A percentile compares a stretch with the other conserved stretches of the same genome.
phyloP scores from a whole-genome alignment of 495 filamentous ascomycete genomes.

The Symbiotaphrina buchneri region DNA sequence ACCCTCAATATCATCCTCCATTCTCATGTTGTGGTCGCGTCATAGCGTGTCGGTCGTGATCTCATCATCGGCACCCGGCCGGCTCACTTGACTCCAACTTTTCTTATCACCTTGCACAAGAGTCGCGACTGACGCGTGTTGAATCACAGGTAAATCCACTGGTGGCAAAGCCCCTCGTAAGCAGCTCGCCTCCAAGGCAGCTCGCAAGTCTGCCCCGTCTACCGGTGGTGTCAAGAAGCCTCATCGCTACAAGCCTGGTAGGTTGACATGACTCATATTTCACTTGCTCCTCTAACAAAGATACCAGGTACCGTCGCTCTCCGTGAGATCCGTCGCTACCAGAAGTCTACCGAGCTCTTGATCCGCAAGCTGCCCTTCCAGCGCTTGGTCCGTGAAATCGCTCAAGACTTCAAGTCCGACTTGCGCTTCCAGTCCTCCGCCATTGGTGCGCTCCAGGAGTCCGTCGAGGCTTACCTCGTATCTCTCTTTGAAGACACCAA shows the following conservation, averaged over 20 bases:
- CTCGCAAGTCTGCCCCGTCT: conserved; percentile 53
- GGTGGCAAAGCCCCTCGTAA: conserved; percentile 99
- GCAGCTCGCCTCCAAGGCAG: conserved; percentile 80
- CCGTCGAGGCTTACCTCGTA: conserved; percentile 99
- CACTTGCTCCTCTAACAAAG: conserved; percentile 8
- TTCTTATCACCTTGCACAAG: conserved; percentile 5
- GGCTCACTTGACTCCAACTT: conserved; percentile 8
- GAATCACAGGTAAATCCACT: conserved; percentile 59
- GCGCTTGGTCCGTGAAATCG: conserved; percentile 99
- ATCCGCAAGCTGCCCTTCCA: conserved; percentile 99
- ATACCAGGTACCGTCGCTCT: conserved; percentile 86
- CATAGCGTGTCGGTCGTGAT: conserved; percentile 13
- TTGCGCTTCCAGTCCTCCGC: conserved; percentile 99
- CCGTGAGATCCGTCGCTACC: conserved; percentile 99
- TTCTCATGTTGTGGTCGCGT: conserved; percentile 8
- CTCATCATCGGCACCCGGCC: conserved; percentile 9
- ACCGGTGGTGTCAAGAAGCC: conserved; percentile 99
- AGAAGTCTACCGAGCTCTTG: conserved; percentile 99
- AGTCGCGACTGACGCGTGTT: conserved; percentile 6
- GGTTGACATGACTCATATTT: conserved; percentile 8
- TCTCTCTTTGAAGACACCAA: conserved; percentile 99
- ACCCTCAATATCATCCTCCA: conserved; percentile 9
- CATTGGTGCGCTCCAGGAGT: conserved; percentile 99
- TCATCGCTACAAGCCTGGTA: conserved; percentile 99
- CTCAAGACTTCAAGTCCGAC: conserved; percentile 99